These are phyloP conservation scores for Trichoderma gamsii DNA, from an alignment of 495 filamentous ascomycete genomes.

Conservation along the genomic window DNA sequence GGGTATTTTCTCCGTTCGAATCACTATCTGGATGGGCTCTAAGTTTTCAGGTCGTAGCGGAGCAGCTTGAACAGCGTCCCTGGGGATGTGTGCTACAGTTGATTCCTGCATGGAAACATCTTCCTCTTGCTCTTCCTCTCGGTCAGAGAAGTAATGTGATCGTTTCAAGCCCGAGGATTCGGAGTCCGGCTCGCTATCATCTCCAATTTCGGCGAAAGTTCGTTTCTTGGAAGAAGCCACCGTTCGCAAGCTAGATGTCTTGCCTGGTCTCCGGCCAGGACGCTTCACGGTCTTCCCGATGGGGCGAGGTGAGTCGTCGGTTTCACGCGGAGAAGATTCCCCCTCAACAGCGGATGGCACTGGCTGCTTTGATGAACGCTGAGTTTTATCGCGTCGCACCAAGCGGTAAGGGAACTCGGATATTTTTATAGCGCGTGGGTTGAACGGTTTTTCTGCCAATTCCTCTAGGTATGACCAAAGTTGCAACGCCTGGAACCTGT, in stretches of 20 bases:
- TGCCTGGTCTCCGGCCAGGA: conserved; percentile 27
- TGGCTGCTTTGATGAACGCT: neutral
- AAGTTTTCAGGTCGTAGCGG: conserved; percentile 22
- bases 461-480: conserved; percentile 10
- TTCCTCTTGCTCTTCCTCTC: conserved; percentile 30
- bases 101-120: conserved; percentile 8
- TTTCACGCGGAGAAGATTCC: neutral
- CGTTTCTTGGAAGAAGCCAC: conserved; percentile 30
- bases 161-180: conserved; percentile 3
- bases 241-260: conserved; percentile 30
- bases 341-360: neutral
- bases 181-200: conserved; percentile 19
- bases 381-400: neutral
- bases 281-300: neutral
- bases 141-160: conserved; percentile 23
- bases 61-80: conserved; percentile 13
- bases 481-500: neutral
- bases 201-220: conserved; percentile 30
- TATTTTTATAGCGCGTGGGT: neutral
- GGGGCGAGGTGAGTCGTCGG: conserved; percentile 18
- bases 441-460: neutral
- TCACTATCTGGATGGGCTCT: conserved; percentile 30
- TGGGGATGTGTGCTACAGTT: neutral
- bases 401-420: conserved; percentile 10
- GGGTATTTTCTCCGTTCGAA: conserved; percentile 39